Evolutionary conservation across 176 grass and related monocot genomes (phyloP), one percentile per base, ranked within the genome.

Genomic region (Chloris gayana): DNA sequence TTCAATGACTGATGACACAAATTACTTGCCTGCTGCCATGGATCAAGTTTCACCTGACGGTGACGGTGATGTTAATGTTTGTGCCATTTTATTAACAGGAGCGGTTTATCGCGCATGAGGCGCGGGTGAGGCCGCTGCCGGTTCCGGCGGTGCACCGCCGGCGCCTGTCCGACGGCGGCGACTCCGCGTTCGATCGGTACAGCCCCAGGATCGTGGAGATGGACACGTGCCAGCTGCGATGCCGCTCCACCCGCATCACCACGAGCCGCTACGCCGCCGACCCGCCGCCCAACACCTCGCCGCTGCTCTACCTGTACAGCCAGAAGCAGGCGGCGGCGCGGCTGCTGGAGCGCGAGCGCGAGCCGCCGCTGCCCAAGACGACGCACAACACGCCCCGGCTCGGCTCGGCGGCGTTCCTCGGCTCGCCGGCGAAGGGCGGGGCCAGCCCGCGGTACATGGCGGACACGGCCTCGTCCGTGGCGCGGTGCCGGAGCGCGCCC

Each of bases 151-250:
- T 39, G 76, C 90, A 92, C 56, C 85, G 86, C 10, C 81, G 73
- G 44, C 56, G 92, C 25, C 75, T 88, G 14, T 91, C 90, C 19
- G 92, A 95, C 38, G 72, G 87, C 4, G 83, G 82, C 0, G 87
- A 86, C 60, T 45, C 34, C 2, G 70, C 49, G 4, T 91, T 78
- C 17, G 86, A 95, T 9, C 83, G 81, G 7, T 24, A 22, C 35
- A 93, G 93, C 80, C 92, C 96, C 6, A 73, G 92, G 86, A 91
- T 99, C 29, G 89, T 95, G 30, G 93, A 99, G 89, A 91, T 95
- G 74, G 96, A 99, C 67, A 99, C 93, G 47, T 95, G 85, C 64
- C 88, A 91, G 34, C 71, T 87, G 1, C 85, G 89, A 0, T 79
- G 82, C 81, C 56, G 39, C 58, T 90, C 90, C 19, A 90, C 90